Evolutionary conservation across 257 asterid genomes (phyloP), one percentile per base, ranked within the genome.

Genomic region (Scutellaria minor): DNA sequence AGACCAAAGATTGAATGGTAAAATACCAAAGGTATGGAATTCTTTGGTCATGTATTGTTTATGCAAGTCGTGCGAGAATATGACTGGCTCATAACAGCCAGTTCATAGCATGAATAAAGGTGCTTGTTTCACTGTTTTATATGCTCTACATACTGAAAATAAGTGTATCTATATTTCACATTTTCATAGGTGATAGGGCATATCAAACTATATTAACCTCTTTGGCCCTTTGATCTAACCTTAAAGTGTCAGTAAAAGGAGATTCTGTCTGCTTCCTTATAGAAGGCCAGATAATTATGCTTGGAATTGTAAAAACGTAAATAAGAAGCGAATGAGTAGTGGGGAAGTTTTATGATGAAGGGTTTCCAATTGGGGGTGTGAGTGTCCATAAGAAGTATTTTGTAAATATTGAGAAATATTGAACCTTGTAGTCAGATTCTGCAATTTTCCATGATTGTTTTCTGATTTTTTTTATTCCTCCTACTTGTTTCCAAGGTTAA

Each of bases 1-100:
- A 57, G 83, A 79, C 70, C 83, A 79, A 81, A 86, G 99, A 81
- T 76, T 92, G 77, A 95, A 95, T 72, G 99, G 99, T 64, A 95
- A 95, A 87, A 90, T 95, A 79, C 99, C 99, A 1, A 95, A 95
- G 99, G 99, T 95, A 80, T 81, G 78, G 6, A 74, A 64, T 39
- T 56, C 50, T 50, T 59, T 74, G 61, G 55, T 64, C n/a, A 53
- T 64, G 50, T 8, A 12, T 47, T 46, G 55, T 73, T 65, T 51
- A 62, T 42, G 68, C 64, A 58, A 48, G 48, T 68, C 50, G n/a
- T 66, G 66, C 56, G 10, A 53, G 35, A 67, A 14, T 27, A 51
- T 8, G 37, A 48, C 64, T 47, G 41, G n/a, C 51, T 77, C 65
- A 13, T 53, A 42, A 44, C 35, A 61, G 58, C 50, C 45, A 63